phyloP scores from a whole-genome alignment of 176 grass and related monocot species.

The Calamus simplicifolius region DNA sequence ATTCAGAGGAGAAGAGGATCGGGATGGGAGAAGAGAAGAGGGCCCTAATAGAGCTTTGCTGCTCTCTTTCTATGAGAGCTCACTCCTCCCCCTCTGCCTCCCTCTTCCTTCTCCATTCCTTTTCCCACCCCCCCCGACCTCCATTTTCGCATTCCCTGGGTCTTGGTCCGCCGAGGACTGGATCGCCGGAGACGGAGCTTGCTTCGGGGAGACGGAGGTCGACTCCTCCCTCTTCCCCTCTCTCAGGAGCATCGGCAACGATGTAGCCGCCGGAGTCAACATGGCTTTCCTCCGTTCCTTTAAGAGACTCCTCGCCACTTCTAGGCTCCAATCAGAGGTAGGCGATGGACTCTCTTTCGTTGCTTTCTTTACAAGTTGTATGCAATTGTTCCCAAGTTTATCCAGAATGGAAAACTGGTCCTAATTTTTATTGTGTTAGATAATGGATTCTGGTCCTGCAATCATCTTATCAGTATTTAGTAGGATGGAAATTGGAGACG shows the following conservation, averaged over 20 bases:
- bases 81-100: slow-evolving; percentile 16
- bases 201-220: slow-evolving; percentile 69
- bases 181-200: slow-evolving; percentile 21
- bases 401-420: not conserved
- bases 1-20: too few species aligned
- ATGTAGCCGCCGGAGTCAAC: slow-evolving; percentile 48
- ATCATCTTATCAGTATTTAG: too few species aligned
- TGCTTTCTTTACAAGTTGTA: not conserved
- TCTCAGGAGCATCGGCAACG: slow-evolving; percentile 58
- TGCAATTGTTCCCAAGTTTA: too few species aligned
- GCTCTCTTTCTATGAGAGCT: not conserved
- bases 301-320: slow-evolving; percentile 33
- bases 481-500: too few species aligned
- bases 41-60: too few species aligned
- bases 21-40: too few species aligned
- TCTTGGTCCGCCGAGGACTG: slow-evolving; percentile 66
- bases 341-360: not conserved
- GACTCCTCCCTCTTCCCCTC: slow-evolving; percentile 68
- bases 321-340: slow-evolving; percentile 51
- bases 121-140: slow-evolving; percentile 40
- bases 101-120: slow-evolving; percentile 49
- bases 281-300: slow-evolving; percentile 60
- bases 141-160: slow-evolving; percentile 55
- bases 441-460: too few species aligned
- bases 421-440: not conserved